Conservation (phyloP, 148 eudicot genomes). For the Suaeda aralocaspica region DNA sequence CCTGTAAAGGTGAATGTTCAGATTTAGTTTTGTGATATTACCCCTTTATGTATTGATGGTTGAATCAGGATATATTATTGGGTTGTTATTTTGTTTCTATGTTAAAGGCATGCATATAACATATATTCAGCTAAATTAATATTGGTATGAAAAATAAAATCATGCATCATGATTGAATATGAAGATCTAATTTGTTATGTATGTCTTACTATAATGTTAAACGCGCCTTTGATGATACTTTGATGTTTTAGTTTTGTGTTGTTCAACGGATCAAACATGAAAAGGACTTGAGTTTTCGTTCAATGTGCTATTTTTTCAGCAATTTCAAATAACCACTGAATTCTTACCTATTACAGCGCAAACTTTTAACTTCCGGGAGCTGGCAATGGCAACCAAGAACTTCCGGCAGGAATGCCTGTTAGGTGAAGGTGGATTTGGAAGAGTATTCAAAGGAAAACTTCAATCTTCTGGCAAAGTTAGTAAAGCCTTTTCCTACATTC, state of each 20-base stretch:
- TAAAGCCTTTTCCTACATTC: not conserved
- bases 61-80: not conserved
- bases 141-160: too few relatives aligned
- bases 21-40: not conserved
- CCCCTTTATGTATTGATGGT: not conserved
- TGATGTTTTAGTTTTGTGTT: not conserved
- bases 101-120: too few relatives aligned
- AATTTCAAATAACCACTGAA: not conserved
- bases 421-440: conserved; percentile 78
- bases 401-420: conserved; percentile 71
- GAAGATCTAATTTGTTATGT: too few relatives aligned
- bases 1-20: conserved; percentile 16
- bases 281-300: not conserved
- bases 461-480: conserved; percentile 40
- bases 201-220: too few relatives aligned
- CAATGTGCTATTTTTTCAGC: not conserved
- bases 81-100: too few relatives aligned
- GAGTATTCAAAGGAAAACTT: conserved; percentile 62
- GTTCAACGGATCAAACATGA: not conserved
- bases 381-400: conserved; percentile 76
- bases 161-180: too few relatives aligned
- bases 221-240: not conserved
- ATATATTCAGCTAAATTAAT: too few relatives aligned
- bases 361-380: conserved; percentile 56
- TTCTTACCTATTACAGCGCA: conserved; percentile 24